Conservation (phyloP, 169 alveolate genomes). For the Plasmodium malariae region DNA sequence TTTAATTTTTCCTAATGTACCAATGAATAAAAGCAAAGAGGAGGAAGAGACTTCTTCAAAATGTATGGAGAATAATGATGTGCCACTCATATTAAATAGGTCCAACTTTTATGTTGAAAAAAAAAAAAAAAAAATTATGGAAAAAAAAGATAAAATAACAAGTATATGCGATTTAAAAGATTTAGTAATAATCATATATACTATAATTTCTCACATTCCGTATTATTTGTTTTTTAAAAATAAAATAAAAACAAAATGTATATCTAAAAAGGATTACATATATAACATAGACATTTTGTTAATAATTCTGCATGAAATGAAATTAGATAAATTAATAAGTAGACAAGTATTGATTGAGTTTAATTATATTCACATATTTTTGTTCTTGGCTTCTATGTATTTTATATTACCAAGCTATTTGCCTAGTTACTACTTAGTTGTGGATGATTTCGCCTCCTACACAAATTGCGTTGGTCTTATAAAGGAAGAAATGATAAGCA, state of each 20-base stretch:
- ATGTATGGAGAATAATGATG: not conserved
- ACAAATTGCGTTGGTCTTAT: conserved; percentile 9
- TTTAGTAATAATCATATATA: conserved; percentile 54
- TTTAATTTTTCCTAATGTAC: not conserved
- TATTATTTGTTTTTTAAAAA: conserved; percentile 70
- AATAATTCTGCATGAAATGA: conserved; percentile 41
- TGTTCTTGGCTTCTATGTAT: conserved; percentile 50
- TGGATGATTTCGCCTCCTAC: conserved; percentile 58
- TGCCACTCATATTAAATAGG: not conserved
- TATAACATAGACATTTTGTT: conserved; percentile 35
- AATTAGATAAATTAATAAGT: conserved; percentile 37
- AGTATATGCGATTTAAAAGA: conserved; percentile 45
- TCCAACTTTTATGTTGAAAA: conserved; percentile 16
- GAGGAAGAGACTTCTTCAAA: not conserved
- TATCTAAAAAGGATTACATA: conserved; percentile 33
- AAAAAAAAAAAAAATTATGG: conserved; percentile 1
- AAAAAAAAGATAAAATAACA: conserved; percentile 37
- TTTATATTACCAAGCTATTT: conserved; percentile 59
- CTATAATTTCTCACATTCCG: conserved; percentile 73
- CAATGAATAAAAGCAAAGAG: not conserved
- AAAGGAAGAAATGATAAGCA: conserved; percentile 26
- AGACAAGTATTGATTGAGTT: conserved; percentile 42
- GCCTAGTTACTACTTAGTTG: conserved; percentile 42
- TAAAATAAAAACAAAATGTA: conserved; percentile 49
- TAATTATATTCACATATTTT: conserved; percentile 56